These are phyloP conservation scores for Scheffersomyces stambukii DNA, from an alignment of 1,139 yeast species.

Conservation along the genomic window DNA sequence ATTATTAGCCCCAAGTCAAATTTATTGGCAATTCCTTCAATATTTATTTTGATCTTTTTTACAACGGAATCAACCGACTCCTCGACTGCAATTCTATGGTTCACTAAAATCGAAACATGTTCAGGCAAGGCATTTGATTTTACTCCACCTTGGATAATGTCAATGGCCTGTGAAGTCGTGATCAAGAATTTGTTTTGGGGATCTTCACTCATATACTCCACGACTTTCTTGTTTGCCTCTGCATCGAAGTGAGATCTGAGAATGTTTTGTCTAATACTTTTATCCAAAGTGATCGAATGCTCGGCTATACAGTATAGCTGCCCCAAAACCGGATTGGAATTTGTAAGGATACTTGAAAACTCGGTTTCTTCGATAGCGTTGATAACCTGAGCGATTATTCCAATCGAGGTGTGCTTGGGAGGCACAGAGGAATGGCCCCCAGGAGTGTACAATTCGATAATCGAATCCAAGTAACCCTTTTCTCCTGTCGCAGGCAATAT, in stretches of 20 bases:
- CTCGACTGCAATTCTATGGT: conserved; percentile 32
- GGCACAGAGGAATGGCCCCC: conserved; percentile 52
- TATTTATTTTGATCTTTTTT: conserved; percentile 32
- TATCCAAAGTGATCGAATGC: conserved; percentile 26
- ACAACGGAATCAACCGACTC: conserved; percentile 27
- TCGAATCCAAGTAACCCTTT: conserved; percentile 40
- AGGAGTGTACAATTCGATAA: conserved; percentile 35
- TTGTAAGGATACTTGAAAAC: conserved; percentile 32
- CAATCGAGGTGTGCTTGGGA: conserved; percentile 46
- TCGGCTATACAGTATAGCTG: conserved; percentile 45
- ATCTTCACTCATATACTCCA: conserved; percentile 26
- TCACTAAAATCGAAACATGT: conserved; percentile 21
- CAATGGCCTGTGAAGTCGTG: conserved; percentile 32
- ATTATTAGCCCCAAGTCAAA: conserved; percentile 33
- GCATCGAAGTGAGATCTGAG: conserved; percentile 37
- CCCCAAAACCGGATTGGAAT: conserved; percentile 37
- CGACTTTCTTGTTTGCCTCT: conserved; percentile 37
- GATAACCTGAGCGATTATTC: conserved; percentile 39
- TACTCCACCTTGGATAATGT: conserved; percentile 30
- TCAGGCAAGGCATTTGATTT: conserved; percentile 37
- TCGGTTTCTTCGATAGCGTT: conserved; percentile 32
- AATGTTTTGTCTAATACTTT: conserved; percentile 31
- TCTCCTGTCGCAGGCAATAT: conserved; percentile 55
- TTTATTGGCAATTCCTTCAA: conserved; percentile 22
- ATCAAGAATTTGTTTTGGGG: conserved; percentile 24